Conservation (phyloP, 139 green algal genomes). For the Pseudopediastrum boryanum region DNA sequence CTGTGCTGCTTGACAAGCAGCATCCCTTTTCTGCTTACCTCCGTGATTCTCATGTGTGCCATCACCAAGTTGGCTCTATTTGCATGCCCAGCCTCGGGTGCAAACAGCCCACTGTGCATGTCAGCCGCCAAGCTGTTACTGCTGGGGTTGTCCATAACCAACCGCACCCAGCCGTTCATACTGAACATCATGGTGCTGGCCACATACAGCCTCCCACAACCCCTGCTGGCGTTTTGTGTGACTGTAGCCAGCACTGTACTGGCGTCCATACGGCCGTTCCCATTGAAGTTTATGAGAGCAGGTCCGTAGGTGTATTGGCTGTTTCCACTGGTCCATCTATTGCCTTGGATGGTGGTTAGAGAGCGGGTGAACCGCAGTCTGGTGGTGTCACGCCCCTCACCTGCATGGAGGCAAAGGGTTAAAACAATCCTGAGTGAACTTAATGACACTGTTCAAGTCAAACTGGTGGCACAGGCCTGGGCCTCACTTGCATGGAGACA, state of each 20-base stretch:
- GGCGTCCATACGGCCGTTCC: conserved; percentile 13
- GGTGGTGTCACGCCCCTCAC: not conserved
- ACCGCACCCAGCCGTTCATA: conserved; percentile 14
- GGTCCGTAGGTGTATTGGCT: conserved; percentile 35
- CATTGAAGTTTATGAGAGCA: conserved; percentile 30
- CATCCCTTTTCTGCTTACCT: too few relatives aligned
- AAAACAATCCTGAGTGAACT: too few relatives aligned
- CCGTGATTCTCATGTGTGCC: conserved; percentile 21
- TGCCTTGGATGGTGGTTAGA: not conserved
- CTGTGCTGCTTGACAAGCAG: too few relatives aligned
- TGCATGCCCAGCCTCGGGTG: not conserved
- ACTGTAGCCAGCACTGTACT: conserved; percentile 10
- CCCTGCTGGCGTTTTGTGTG: conserved; percentile 1
- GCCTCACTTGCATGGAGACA: too few relatives aligned
- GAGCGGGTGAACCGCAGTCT: conserved; percentile 18
- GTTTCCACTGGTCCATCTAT: conserved; percentile 25
- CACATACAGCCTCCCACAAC: conserved; percentile 21
- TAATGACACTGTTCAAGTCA: too few relatives aligned
- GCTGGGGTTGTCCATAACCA: conserved; percentile 32
- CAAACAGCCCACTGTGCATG: conserved; percentile 13
- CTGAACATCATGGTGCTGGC: conserved; percentile 11
- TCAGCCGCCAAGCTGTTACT: conserved; percentile 22
- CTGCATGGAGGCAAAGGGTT: too few relatives aligned
- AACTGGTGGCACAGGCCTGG: too few relatives aligned
- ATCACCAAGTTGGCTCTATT: conserved; percentile 9